Evolutionary conservation across 2,329 filamentous ascomycete genomes (phyloP).

Genomic region (Dothiorella sarmentorum): DNA sequence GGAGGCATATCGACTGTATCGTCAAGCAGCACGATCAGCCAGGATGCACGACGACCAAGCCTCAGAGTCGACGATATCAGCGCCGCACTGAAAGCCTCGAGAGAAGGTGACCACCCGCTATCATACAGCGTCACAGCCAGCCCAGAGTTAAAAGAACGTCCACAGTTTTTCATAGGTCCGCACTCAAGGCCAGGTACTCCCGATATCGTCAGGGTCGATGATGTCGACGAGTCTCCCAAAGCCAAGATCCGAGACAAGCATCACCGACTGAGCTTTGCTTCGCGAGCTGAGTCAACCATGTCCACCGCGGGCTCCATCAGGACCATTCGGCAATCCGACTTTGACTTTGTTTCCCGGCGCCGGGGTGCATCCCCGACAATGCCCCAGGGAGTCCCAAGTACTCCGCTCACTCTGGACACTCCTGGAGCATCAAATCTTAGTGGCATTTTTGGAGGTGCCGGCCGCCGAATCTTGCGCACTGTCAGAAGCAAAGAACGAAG

Average conservation of each 20-base stretch:
- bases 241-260: slow-evolving; percentile 23
- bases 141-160: slow-evolving; percentile 50
- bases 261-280: slow-evolving; percentile 36
- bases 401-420: slow-evolving; percentile 43
- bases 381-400: slow-evolving; percentile 44
- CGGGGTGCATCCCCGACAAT: slow-evolving; percentile 36
- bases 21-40: slow-evolving; percentile 54
- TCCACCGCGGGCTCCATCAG: slow-evolving; percentile 43
- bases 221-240: slow-evolving; percentile 23
- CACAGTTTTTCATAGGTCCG: slow-evolving; percentile 37
- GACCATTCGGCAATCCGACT: slow-evolving; percentile 44
- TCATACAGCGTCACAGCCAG: slow-evolving; percentile 71
- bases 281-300: slow-evolving; percentile 32
- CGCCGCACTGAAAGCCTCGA: slow-evolving; percentile 48
- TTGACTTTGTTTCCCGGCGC: slow-evolving; percentile 22
- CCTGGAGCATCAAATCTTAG: slow-evolving; percentile 41
- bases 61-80: slow-evolving; percentile 58
- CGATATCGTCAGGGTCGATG: slow-evolving; percentile 28
- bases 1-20: slow-evolving; percentile 51
- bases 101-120: slow-evolving; percentile 65
- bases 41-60: slow-evolving; percentile 55
- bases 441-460: slow-evolving; percentile 46
- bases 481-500: slow-evolving; percentile 41
- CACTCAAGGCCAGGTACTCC: slow-evolving; percentile 42
- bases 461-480: slow-evolving; percentile 46